Conservation (phyloP, 371 early-diverging fungal species). For the Rhizomucor pusillus region DNA sequence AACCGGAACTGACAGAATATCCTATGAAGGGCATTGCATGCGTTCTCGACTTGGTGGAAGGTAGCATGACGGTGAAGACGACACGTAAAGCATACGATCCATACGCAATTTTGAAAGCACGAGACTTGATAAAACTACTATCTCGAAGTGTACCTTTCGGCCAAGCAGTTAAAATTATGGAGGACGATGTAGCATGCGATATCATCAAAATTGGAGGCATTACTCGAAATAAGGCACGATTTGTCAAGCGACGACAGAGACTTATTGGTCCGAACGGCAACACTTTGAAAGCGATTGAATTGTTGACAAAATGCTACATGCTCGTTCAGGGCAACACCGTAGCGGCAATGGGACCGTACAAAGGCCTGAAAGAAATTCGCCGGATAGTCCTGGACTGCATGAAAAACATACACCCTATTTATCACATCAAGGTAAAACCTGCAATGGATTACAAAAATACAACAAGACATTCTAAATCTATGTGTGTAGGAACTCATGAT, state of each 20-base stretch:
- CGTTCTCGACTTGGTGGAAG: conserved; percentile 94
- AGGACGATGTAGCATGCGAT: conserved; percentile 94
- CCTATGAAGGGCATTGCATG: conserved; percentile 80
- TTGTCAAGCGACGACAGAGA: conserved; percentile 97
- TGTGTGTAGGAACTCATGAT: conserved; percentile 90
- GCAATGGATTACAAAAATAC: not conserved
- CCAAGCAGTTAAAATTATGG: conserved; percentile 90
- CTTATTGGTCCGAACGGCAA: conserved; percentile 97
- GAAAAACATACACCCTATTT: conserved; percentile 99
- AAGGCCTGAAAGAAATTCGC: conserved; percentile 90
- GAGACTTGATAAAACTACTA: conserved; percentile 96
- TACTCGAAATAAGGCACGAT: conserved; percentile 94
- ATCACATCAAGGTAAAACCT: conserved; percentile 90
- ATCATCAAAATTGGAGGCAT: conserved; percentile 97
- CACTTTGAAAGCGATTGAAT: conserved; percentile 97
- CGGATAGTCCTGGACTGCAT: conserved; percentile 95
- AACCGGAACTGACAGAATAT: not conserved
- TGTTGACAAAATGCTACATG: conserved; percentile 96
- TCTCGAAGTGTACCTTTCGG: conserved; percentile 95
- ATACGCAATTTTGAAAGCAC: conserved; percentile 93
- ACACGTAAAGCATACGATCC: conserved; percentile 98
- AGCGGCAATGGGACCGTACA: conserved; percentile 91
- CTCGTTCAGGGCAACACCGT: conserved; percentile 99
- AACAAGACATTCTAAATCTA: not conserved
- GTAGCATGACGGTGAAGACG: conserved; percentile 97